Conservation (phyloP, 2,329 filamentous ascomycete species). For the Keithomyces neogunnii region DNA sequence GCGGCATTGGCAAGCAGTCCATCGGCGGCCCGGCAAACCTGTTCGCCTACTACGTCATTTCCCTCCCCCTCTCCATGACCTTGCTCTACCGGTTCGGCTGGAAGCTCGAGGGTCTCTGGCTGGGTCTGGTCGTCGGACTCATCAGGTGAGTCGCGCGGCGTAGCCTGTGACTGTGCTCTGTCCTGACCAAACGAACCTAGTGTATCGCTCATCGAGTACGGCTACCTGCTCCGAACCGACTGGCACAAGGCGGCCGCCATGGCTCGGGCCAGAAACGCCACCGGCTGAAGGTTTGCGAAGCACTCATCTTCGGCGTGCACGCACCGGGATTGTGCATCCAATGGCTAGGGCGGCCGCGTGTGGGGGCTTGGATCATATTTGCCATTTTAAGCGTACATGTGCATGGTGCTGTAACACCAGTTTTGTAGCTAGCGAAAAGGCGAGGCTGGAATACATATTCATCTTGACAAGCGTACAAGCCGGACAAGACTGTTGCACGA, state of each 20-base stretch:
- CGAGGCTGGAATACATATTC: too few species aligned
- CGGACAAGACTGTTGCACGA: too few species aligned
- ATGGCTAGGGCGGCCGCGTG: too few species aligned
- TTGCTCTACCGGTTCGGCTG: slow-evolving; percentile 66
- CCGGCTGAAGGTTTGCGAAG: not conserved
- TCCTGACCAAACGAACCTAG: not conserved
- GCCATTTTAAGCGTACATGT: too few species aligned
- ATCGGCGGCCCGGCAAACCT: slow-evolving; percentile 82
- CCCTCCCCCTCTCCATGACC: slow-evolving; percentile 71
- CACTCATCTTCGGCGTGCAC: too few species aligned
- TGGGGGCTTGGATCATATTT: too few species aligned
- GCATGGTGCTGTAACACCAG: too few species aligned
- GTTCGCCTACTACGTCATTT: slow-evolving; percentile 77
- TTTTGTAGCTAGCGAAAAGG: too few species aligned
- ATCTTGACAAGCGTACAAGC: too few species aligned
- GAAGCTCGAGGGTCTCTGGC: slow-evolving; percentile 73
- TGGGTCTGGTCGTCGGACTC: slow-evolving; percentile 66
- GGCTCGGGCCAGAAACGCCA: slow-evolving; percentile 34
- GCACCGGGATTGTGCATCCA: too few species aligned
- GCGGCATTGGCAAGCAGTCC: slow-evolving; percentile 76
- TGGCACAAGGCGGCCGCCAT: slow-evolving; percentile 39
- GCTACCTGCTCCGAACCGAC: slow-evolving; percentile 34
- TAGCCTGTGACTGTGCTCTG: too few species aligned
- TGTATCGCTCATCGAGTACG: slow-evolving; percentile 32
- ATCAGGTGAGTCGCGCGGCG: slow-evolving; percentile 35